phyloP scores from a whole-genome alignment of 192 early-diverging fungal genomes.

The Bifiguratus adelaidae region DNA sequence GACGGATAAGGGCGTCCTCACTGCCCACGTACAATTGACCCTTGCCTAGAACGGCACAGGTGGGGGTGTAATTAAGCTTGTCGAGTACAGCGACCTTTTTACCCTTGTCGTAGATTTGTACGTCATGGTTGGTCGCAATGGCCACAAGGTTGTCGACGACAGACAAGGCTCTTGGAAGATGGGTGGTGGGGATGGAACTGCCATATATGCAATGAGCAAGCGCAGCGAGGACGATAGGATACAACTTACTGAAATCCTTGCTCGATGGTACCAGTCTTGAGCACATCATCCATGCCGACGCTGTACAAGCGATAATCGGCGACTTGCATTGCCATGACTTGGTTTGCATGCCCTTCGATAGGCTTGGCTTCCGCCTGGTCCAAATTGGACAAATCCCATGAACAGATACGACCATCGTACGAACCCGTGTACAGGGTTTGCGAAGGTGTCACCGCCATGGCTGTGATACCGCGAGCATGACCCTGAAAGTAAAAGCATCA shows the following conservation, averaged over 20 bases:
- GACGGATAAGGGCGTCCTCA: slow-evolving; percentile 55
- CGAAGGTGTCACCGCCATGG: slow-evolving; percentile 39
- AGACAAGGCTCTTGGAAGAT: slow-evolving; percentile 44
- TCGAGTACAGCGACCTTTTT: slow-evolving; percentile 20
- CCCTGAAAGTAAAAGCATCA: slow-evolving; percentile 47
- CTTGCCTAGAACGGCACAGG: slow-evolving; percentile 41
- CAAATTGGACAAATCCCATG: slow-evolving; percentile 44
- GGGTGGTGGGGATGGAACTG: slow-evolving; percentile 22
- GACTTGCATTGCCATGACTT: slow-evolving; percentile 49
- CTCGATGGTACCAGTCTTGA: slow-evolving; percentile 20
- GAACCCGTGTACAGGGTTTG: slow-evolving; percentile 72
- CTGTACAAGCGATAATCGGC: slow-evolving; percentile 37
- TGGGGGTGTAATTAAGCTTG: slow-evolving; percentile 31
- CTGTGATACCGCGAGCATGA: slow-evolving; percentile 78
- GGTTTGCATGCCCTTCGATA: slow-evolving; percentile 64
- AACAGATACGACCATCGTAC: slow-evolving; percentile 86
- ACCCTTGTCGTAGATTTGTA: slow-evolving; percentile 38
- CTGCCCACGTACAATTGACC: slow-evolving; percentile 44
- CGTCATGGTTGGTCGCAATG: slow-evolving; percentile 36
- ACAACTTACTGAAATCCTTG: not conserved
- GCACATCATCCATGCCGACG: slow-evolving; percentile 69
- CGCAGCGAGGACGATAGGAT: not conserved
- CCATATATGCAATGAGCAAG: not conserved
- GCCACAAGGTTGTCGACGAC: slow-evolving; percentile 30
- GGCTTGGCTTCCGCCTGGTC: slow-evolving; percentile 23